Evolutionary conservation across 1,284 basidiomycete genomes (phyloP).

Genomic region (Athelia psychrophila): DNA sequence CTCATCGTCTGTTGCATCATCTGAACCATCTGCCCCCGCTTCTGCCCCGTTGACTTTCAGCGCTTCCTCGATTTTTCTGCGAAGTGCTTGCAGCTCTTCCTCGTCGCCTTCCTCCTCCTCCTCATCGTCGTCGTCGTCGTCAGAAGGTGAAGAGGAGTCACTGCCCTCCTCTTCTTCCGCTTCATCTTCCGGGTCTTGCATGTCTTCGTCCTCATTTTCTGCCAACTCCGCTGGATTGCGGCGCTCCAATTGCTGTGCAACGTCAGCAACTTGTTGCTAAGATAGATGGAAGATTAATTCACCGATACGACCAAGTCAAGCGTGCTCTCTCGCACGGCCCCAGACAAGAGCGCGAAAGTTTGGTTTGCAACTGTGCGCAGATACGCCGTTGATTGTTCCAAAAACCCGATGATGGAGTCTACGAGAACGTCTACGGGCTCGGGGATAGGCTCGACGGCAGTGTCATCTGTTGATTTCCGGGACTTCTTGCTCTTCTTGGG

Average conservation of each 20-base stretch:
- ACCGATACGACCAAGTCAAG: slow-evolving; percentile 85
- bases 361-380: slow-evolving; percentile 81
- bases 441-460: slow-evolving; percentile 28
- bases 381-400: slow-evolving; percentile 86
- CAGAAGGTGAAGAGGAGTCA: slow-evolving; percentile 7
- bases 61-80: slow-evolving; percentile 76
- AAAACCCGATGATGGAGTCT: slow-evolving; percentile 84
- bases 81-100: slow-evolving; percentile 66
- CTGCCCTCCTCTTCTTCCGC: slow-evolving; percentile 45
- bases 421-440: slow-evolving; percentile 83
- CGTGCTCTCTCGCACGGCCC: slow-evolving; percentile 69
- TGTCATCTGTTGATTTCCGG: slow-evolving; percentile 31
- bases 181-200: slow-evolving; percentile 41
- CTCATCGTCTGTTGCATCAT: slow-evolving; percentile 51
- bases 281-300: slow-evolving; percentile 29
- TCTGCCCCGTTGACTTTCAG: slow-evolving; percentile 73
- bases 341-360: slow-evolving; percentile 76
- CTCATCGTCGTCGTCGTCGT: slow-evolving; percentile 26
- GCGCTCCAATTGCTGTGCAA: slow-evolving; percentile 75
- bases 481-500: slow-evolving; percentile 45
- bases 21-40: slow-evolving; percentile 46
- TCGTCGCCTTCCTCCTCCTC: slow-evolving; percentile 38
- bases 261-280: neutral
- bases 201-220: slow-evolving; percentile 39
- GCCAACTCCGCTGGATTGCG: slow-evolving; percentile 59